These are phyloP conservation scores for Climacium dendroides DNA, from an alignment of 225 moss, liverwort and hornwort genomes.

Conservation along the genomic window DNA sequence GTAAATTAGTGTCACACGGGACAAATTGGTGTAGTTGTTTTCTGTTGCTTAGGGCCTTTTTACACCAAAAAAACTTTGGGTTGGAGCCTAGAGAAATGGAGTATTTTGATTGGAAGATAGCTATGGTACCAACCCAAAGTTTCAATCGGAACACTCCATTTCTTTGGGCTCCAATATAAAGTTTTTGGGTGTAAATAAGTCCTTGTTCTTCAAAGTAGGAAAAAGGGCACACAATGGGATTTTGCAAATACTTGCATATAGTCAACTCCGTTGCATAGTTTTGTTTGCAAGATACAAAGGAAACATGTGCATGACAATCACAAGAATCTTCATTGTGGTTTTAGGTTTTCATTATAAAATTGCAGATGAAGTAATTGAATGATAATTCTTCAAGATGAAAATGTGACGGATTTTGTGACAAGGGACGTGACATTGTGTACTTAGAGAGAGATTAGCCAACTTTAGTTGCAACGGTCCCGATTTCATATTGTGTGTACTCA, in stretches of 20 bases:
- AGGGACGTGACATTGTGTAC: fast-evolving
- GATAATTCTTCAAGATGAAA: fast-evolving
- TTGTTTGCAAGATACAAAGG: no score
- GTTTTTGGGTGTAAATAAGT: no score
- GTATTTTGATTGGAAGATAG: no score
- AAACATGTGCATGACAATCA: fast-evolving
- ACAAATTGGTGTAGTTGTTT: fast-evolving
- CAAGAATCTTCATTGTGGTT: no score
- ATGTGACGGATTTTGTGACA: fast-evolving
- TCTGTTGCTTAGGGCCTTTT: background rate
- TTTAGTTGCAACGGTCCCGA: fast-evolving
- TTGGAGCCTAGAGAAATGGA: no score
- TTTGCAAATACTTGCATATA: background rate
- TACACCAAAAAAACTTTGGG: no score
- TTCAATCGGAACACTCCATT: no score
- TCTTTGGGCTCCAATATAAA: no score
- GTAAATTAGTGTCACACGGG: fast-evolving
- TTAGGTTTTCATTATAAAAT: background rate
- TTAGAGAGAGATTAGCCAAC: fast-evolving
- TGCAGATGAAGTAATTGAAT: no score
- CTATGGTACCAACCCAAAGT: no score
- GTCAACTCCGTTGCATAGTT: fast-evolving
- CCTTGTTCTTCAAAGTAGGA: background rate
- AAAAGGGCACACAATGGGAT: fast-evolving
- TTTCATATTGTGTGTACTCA: background rate